phyloP scores from a whole-genome alignment of 495 filamentous ascomycete species.

The Massariosphaeria phaeospora region DNA sequence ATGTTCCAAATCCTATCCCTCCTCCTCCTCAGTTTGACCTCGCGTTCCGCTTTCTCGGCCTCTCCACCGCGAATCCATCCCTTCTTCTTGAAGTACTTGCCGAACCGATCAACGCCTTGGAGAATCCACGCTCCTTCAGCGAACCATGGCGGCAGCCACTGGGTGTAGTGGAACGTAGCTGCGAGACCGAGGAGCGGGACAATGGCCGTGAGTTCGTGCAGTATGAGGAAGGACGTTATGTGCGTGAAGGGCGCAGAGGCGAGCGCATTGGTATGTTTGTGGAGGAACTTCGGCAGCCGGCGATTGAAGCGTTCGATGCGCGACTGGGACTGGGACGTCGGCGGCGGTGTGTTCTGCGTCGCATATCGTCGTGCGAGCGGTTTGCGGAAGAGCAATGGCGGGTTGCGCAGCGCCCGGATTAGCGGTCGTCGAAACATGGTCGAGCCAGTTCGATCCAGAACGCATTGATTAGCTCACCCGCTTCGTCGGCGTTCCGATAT shows the following conservation, averaged over 20 bases:
- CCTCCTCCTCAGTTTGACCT: conserved; percentile 36
- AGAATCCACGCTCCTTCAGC: conserved; percentile 51
- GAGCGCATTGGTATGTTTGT: conserved; percentile 60
- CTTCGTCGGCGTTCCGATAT: too few species aligned
- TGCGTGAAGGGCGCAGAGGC: conserved; percentile 73
- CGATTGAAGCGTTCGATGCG: conserved; percentile 51
- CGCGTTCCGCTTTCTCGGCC: conserved; percentile 40
- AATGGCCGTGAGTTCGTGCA: conserved; percentile 88
- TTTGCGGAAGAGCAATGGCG: conserved; percentile 1
- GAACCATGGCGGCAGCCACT: conserved; percentile 56
- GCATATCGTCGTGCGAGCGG: conserved; percentile 2
- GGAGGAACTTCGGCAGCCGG: conserved; percentile 53
- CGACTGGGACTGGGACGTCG: conserved; percentile 2
- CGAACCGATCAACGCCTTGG: conserved; percentile 53
- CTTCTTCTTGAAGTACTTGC: conserved; percentile 55
- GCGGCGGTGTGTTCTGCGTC: conserved; percentile 1
- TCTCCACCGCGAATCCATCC: conserved; percentile 50
- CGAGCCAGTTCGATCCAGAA: not conserved
- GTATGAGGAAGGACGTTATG: conserved; percentile 76
- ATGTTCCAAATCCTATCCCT: conserved; percentile 36
- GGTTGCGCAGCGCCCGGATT: conserved; percentile 3
- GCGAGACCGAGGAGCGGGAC: conserved; percentile 71
- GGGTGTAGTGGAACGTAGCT: conserved; percentile 68
- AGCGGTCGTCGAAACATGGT: conserved; percentile 12
- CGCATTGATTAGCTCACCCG: too few species aligned